These are phyloP conservation scores for Tricholoma sp. DNA, from an alignment of 768 basidiomycete species.

Conservation along the genomic window DNA sequence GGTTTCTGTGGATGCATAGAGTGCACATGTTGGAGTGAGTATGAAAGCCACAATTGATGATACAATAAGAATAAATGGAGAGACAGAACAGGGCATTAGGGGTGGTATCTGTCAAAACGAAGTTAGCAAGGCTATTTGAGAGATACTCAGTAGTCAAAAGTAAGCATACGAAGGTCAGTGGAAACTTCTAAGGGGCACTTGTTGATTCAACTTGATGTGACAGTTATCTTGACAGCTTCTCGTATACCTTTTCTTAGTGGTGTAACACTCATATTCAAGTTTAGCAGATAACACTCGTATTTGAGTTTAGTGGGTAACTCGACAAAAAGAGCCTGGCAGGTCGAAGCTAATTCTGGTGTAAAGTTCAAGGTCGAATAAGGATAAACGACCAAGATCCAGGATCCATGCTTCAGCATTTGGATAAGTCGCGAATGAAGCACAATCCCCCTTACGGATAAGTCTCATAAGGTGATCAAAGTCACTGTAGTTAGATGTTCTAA, in stretches of 20 bases:
- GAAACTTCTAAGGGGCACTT: constrained; percentile 66
- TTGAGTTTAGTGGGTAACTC: too few relatives aligned
- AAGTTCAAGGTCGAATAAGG: too few relatives aligned
- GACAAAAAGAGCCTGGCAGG: too few relatives aligned
- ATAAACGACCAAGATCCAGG: too few relatives aligned
- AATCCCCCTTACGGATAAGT: too few relatives aligned
- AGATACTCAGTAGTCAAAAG: neutral
- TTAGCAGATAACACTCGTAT: too few relatives aligned
- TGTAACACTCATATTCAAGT: too few relatives aligned
- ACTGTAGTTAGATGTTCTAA: too few relatives aligned
- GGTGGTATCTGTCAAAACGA: constrained; percentile 60
- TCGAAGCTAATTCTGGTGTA: too few relatives aligned
- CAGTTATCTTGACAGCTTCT: constrained; percentile 49
- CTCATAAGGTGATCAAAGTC: too few relatives aligned
- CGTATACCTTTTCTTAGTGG: constrained; percentile 59
- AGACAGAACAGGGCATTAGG: constrained; percentile 53
- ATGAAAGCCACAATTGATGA: constrained; percentile 76
- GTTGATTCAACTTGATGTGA: constrained; percentile 54
- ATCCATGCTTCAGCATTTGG: too few relatives aligned
- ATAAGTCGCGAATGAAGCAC: too few relatives aligned
- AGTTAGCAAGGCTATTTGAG: neutral
- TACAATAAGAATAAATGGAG: constrained; percentile 74
- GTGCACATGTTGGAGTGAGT: constrained; percentile 78
- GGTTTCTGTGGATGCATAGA: constrained; percentile 86
- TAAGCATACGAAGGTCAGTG: constrained; percentile 65